phyloP scores from a whole-genome alignment of 2,329 filamentous ascomycete species.

The Pseudogymnoascus sp. region DNA sequence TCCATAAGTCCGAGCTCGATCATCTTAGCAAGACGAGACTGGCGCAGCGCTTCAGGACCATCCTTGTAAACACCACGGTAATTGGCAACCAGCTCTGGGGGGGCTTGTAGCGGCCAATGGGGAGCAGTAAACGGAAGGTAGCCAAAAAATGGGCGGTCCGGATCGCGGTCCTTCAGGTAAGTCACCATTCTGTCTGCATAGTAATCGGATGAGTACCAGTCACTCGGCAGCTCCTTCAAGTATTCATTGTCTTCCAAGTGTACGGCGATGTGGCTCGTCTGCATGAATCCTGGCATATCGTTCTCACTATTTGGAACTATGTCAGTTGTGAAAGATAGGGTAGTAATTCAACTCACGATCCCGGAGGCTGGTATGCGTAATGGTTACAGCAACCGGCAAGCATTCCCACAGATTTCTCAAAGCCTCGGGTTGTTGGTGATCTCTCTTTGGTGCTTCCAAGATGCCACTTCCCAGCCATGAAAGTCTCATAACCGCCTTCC shows the following conservation, averaged over 20 bases:
- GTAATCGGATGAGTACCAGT: constrained; percentile 45
- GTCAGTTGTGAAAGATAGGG: not conserved
- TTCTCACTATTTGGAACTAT: not conserved
- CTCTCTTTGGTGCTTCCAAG: constrained; percentile 42
- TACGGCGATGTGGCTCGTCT: constrained; percentile 32
- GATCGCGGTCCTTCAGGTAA: constrained; percentile 40
- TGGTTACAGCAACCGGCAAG: constrained; percentile 44
- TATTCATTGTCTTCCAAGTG: constrained; percentile 8
- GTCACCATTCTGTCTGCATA: constrained; percentile 45
- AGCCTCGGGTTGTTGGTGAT: constrained; percentile 42
- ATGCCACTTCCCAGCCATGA: constrained; percentile 50
- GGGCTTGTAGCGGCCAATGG: constrained; percentile 56
- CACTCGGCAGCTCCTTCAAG: constrained; percentile 30
- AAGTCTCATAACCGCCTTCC: constrained; percentile 44
- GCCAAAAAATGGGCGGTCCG: constrained; percentile 45
- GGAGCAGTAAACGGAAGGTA: constrained; percentile 55
- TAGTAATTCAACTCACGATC: not conserved
- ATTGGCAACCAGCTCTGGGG: constrained; percentile 38
- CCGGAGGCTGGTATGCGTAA: constrained; percentile 29
- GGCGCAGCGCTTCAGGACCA: constrained; percentile 39
- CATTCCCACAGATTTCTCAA: constrained; percentile 45
- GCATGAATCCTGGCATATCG: constrained; percentile 29
- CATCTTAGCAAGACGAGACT: constrained; percentile 36
- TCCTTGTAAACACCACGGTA: constrained; percentile 43
- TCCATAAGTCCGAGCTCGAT: constrained; percentile 37